Evolutionary conservation across 352 stramenopile species (phyloP).

Genomic region (Pythium vanterpoolii): DNA sequence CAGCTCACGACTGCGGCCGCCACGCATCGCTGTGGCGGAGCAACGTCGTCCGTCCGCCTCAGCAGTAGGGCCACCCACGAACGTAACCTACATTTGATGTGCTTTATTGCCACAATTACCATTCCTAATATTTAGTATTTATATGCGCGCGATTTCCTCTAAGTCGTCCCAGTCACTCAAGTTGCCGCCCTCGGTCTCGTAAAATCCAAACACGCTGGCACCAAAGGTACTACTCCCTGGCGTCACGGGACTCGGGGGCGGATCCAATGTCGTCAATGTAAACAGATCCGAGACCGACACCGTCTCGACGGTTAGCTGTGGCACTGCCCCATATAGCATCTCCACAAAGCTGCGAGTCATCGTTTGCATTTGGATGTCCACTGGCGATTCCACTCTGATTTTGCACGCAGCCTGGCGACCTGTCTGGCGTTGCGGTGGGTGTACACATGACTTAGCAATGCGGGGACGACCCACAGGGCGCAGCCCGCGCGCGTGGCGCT

Average conservation of each 20-base stretch:
- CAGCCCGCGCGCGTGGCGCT: neutral
- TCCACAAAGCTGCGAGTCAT: no score
- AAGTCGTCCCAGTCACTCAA: neutral
- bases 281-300: neutral
- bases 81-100: neutral
- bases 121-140: neutral
- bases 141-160: neutral
- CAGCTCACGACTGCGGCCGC: neutral
- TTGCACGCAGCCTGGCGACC: neutral
- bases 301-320: no score
- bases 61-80: neutral
- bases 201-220: neutral
- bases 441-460: neutral
- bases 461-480: neutral
- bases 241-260: neutral
- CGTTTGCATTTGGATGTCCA: no score
- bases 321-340: no score
- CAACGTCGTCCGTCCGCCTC: no score
- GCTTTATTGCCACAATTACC: no score
- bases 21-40: neutral
- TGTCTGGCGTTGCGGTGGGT: neutral
- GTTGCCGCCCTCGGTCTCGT: neutral
- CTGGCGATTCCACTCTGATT: no score
- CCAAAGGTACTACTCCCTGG: neutral
- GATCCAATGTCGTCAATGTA: no score